phyloP scores from a whole-genome alignment of 1,284 basidiomycete species.

The Mycena citricolor region DNA sequence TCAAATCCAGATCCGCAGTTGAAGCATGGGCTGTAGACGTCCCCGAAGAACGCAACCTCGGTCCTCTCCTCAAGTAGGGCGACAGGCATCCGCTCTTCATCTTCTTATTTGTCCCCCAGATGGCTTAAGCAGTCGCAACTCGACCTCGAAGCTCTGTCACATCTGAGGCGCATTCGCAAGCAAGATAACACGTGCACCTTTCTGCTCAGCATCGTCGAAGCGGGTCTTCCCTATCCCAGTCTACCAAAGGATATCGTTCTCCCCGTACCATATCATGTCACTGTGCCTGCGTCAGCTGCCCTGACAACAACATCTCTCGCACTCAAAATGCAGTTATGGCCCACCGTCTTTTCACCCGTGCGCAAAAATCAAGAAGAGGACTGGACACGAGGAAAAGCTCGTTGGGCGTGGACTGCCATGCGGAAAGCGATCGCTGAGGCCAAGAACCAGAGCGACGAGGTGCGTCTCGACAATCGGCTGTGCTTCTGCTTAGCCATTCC shows the following conservation, averaged over 20 bases:
- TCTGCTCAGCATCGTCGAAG: slow-evolving; percentile 45
- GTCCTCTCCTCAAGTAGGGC: slow-evolving; percentile 64
- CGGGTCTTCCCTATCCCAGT: slow-evolving; percentile 32
- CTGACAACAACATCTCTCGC: slow-evolving; percentile 67
- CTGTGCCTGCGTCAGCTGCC: slow-evolving; percentile 74
- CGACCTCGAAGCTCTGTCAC: slow-evolving; percentile 61
- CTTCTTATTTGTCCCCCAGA: slow-evolving; percentile 36
- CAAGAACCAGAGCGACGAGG: slow-evolving; percentile 55
- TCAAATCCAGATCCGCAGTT: slow-evolving; percentile 40
- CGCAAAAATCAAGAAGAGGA: slow-evolving; percentile 66
- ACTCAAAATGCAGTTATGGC: slow-evolving; percentile 76
- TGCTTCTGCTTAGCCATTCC: slow-evolving; percentile 1
- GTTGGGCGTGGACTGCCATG: slow-evolving; percentile 78
- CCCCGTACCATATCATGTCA: slow-evolving; percentile 50
- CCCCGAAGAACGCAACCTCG: slow-evolving; percentile 62
- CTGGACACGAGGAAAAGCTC: slow-evolving; percentile 65
- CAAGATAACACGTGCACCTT: slow-evolving; percentile 47
- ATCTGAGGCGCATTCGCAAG: slow-evolving; percentile 80
- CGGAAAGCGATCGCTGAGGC: slow-evolving; percentile 51
- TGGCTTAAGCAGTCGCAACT: slow-evolving; percentile 64
- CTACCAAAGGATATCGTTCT: slow-evolving; percentile 41
- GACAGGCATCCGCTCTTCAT: neutral
- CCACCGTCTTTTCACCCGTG: slow-evolving; percentile 74
- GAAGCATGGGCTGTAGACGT: slow-evolving; percentile 87
- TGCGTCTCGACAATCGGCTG: slow-evolving; percentile 31